Percentiles rank a stretch among this genome's conserved stretches.
These are phyloP conservation scores for Epichloe gansuensis DNA, from an alignment of 2,329 filamentous ascomycete genomes.

Conservation along the genomic window DNA sequence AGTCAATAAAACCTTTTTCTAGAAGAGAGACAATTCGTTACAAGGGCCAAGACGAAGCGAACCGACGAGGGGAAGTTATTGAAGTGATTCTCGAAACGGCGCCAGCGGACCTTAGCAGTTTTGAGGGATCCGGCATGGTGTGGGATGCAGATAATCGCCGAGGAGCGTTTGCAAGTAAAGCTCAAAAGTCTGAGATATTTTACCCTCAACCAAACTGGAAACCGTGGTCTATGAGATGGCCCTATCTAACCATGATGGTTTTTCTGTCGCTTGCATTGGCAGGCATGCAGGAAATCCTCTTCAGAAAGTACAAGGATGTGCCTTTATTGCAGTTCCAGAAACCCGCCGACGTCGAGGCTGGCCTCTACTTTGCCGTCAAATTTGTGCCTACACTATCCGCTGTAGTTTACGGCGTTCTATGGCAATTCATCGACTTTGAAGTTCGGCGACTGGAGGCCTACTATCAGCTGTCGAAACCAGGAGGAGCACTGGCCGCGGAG, in stretches of 20 bases:
- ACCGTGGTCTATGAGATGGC: slow-evolving; percentile 51
- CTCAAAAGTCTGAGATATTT: slow-evolving; percentile 34
- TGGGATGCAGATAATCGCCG: slow-evolving; percentile 21
- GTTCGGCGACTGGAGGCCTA: slow-evolving; percentile 55
- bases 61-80: slow-evolving; percentile 46
- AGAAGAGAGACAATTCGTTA: slow-evolving; percentile 32
- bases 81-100: slow-evolving; percentile 39
- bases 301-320: slow-evolving; percentile 31
- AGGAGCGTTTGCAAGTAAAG: slow-evolving; percentile 25
- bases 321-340: slow-evolving; percentile 38
- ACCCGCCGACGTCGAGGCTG: slow-evolving; percentile 37
- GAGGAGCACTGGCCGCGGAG: slow-evolving; percentile 48
- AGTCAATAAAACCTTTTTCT: slow-evolving; percentile 12
- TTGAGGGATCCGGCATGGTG: slow-evolving; percentile 30
- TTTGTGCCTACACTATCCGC: slow-evolving; percentile 50
- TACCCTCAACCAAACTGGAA: slow-evolving; percentile 56
- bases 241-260: slow-evolving; percentile 43
- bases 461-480: slow-evolving; percentile 49
- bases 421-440: slow-evolving; percentile 55
- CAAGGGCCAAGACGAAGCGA: slow-evolving; percentile 45
- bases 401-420: slow-evolving; percentile 50
- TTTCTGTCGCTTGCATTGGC: slow-evolving; percentile 41
- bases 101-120: slow-evolving; percentile 38
- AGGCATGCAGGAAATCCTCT: slow-evolving; percentile 41
- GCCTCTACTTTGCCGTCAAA: slow-evolving; percentile 49